Evolutionary conservation across 1,284 basidiomycete genomes (phyloP), one percentile per base, ranked within the genome.

Genomic region (Retiboletus flavoniger): DNA sequence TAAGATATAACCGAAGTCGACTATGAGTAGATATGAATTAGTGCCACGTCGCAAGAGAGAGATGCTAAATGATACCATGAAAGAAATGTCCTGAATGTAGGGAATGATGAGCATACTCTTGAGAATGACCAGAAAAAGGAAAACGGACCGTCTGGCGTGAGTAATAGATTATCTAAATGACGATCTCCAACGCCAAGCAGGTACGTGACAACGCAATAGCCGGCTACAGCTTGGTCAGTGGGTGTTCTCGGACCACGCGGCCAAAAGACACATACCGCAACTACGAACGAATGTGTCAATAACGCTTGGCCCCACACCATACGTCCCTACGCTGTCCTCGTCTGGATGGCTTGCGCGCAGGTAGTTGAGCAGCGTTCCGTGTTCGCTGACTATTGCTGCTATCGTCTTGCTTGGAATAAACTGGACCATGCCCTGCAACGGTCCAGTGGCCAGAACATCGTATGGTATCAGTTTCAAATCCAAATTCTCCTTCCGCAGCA

Each of bases 1-100:
- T 8, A 99, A 82, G 64, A 99, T 99, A 74, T 98, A 99, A 3
- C 97, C 96, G 68, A 99, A 99, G 72, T 99, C 97, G 60, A 99
- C 96, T 94, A 63, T 0, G 43, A 34, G 38, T 47, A 39, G 31
- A 38, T 38, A 21, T 41, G 16, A 14, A 49, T 64, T 11, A 68
- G 62, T 44, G 42, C 45, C 16, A n/a, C 56, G 36, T 44, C 19
- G 34, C 10, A 24, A 36, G 9, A 21, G 5, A n/a, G 8, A 7
- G 17, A 31, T 4, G 3, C 2, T n/a, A n/a, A 29, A 48, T 17
- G 49, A 42, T 67, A 86, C 89, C 89, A 67, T 94, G 91, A 76
- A 94, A 94, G 75, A 92, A 92, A 66, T 91, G 89, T 7, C 87
- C 84, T 87, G 34, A 29, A 24, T 45, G 40, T 16, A 21, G 13